These are phyloP conservation scores for Starmerella gropengiesseri DNA, from an alignment of 805 yeast species.

Conservation along the genomic window DNA sequence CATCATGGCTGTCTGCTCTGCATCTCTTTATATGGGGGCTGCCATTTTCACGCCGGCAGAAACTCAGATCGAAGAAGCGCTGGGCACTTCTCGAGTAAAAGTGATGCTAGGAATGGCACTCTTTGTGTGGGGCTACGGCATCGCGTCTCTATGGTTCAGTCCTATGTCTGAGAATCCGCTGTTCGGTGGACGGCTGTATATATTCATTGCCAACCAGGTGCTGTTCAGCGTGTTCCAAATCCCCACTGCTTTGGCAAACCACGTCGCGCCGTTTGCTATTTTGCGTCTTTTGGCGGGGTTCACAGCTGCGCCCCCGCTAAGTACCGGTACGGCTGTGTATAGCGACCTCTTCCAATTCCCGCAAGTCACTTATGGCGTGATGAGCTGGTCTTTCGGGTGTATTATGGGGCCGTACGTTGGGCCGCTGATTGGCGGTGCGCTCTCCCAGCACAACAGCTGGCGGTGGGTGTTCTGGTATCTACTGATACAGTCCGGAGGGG, in stretches of 20 bases:
- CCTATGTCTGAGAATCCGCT: constrained; percentile 42
- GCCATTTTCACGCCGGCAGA: constrained; percentile 50
- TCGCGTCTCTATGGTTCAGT: constrained; percentile 46
- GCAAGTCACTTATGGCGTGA: constrained; percentile 38
- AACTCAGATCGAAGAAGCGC: constrained; percentile 33
- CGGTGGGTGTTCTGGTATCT: constrained; percentile 47
- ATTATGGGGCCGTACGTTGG: constrained; percentile 47
- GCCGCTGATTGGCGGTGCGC: constrained; percentile 46
- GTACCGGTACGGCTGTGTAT: constrained; percentile 50
- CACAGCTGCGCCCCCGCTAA: constrained; percentile 44
- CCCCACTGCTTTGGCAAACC: constrained; percentile 43
- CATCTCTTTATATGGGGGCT: constrained; percentile 50
- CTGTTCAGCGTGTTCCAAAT: constrained; percentile 44
- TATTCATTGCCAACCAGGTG: constrained; percentile 38
- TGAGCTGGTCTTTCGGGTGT: constrained; percentile 44
- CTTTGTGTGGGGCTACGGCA: constrained; percentile 50
- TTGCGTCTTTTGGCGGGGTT: constrained; percentile 47
- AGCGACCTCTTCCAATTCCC: constrained; percentile 40
- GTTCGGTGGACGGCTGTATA: constrained; percentile 40
- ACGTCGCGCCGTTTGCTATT: constrained; percentile 42
- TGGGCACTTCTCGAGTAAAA: constrained; percentile 34
- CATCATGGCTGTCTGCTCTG: constrained; percentile 37
- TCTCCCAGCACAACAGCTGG: constrained; percentile 38
- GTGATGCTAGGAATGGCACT: constrained; percentile 44
- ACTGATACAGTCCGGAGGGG: constrained; percentile 32